A percentile compares a stretch with the other conserved stretches of the same genome.
Evolutionary conservation across 2,329 filamentous ascomycete genomes (phyloP).

Genomic region (Talaromyces piceae): DNA sequence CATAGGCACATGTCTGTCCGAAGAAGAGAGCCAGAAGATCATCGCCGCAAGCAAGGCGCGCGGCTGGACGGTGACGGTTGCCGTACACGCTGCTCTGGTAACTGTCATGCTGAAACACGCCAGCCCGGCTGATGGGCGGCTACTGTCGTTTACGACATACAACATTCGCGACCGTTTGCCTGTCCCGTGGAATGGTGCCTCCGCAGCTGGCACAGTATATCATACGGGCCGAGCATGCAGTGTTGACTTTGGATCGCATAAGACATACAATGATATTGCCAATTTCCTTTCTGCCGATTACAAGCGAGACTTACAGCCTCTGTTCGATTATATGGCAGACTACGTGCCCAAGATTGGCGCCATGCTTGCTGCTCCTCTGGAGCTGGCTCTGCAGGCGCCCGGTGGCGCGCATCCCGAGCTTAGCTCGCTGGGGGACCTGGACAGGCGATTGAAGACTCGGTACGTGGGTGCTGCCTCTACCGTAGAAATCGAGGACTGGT

Average conservation of each 20-base stretch:
- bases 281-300: neutral
- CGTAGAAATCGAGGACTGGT: slow-evolving; percentile 2
- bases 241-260: neutral
- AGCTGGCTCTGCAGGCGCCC: neutral
- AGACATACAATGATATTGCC: neutral
- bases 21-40: neutral
- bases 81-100: slow-evolving; percentile 3
- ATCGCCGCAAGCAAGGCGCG: slow-evolving; percentile 3
- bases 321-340: neutral
- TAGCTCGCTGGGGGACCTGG: slow-evolving; percentile 2
- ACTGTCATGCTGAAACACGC: neutral
- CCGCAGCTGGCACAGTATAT: neutral
- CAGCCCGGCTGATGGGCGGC: neutral
- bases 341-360: neutral
- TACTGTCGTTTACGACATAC: neutral
- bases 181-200: neutral
- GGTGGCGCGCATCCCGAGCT: slow-evolving; percentile 1
- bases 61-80: neutral
- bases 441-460: neutral
- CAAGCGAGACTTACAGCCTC: neutral
- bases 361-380: neutral
- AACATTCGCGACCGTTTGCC: neutral
- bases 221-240: neutral
- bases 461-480: neutral
- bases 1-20: neutral